Base-by-base conservation (phyloP, 2,329 filamentous ascomycete species). In the Amesomyces nigricolor region DNA sequence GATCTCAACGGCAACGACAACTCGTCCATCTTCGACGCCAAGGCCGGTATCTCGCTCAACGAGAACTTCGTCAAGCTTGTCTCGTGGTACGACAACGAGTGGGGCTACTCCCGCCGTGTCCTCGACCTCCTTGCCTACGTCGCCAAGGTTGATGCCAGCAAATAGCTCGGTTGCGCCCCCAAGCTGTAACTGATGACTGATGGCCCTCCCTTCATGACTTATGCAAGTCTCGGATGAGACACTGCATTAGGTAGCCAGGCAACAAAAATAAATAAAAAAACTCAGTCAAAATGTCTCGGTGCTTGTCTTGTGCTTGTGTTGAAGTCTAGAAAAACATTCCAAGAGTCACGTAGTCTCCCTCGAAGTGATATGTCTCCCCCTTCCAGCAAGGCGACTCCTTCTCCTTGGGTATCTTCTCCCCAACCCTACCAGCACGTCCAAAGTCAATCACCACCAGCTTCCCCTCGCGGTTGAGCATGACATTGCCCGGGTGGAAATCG, bases 71-170 rank as follows among this genome's bases (percentile, higher is more conserved):
- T 96, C 83, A 99, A 99, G 88, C 84, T 99, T 62, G 88, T 96
- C 74, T 86, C 86, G 70, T 97, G 92, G 94, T 96, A 96, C 79
- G 91, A 96, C 83, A 97, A 97, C 83, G 92, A 97, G 85, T 96
- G 91, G 91, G 94, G 91, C 72, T 97, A 99, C 88, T 95, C 89
- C 76, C 91, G 91, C 80, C 94, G 88, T 85, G 88, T 91, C 70
- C 79, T 91, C 66, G 88, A 94, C 78, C 87, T 94, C 68, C 72
- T 83, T 73, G 79, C 81, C 76, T 87, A 91, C 81, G 82, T 91
- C 69, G 79, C 87, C 75, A 88, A 89, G 81, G 85, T 87, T 63
- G 88, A 91, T 69, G 80, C 71, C 68, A 70, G 73, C 72, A 76
- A 81, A 67, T 61, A 61, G 43, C 47, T 60, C 30, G 56, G 54